Conservation (phyloP, 345 rosid species). For the Luvunga scandens region DNA sequence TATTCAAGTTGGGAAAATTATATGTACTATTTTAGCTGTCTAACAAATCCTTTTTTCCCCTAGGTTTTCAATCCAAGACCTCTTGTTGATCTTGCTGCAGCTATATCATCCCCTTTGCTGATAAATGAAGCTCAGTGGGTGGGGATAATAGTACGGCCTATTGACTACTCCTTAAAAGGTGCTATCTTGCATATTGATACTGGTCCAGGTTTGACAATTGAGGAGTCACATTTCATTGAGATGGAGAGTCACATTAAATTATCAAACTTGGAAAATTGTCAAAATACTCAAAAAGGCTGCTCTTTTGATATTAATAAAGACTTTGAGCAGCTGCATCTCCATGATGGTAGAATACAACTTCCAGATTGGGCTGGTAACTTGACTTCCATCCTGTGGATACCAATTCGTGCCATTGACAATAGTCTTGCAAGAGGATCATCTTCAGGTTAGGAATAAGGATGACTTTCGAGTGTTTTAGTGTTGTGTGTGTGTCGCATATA, state of each 20-base stretch:
- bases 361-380: slow-evolving; percentile 88
- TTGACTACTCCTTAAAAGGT: slow-evolving; percentile 77
- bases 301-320: slow-evolving; percentile 41
- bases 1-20: not conserved
- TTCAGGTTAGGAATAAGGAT: slow-evolving; percentile 54
- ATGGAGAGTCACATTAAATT: slow-evolving; percentile 57
- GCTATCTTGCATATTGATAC: slow-evolving; percentile 89
- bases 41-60: slow-evolving; percentile 19
- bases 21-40: slow-evolving; percentile 20
- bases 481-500: slow-evolving; percentile 14
- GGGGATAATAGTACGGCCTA: slow-evolving; percentile 74
- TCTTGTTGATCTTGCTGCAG: slow-evolving; percentile 90
- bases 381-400: slow-evolving; percentile 85
- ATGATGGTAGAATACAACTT: slow-evolving; percentile 63
- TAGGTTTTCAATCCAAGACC: slow-evolving; percentile 92
- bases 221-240: slow-evolving; percentile 73
- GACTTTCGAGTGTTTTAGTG: slow-evolving; percentile 14
- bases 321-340: slow-evolving; percentile 55
- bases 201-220: slow-evolving; percentile 92
- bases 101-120: slow-evolving; percentile 79
- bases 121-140: slow-evolving; percentile 94
- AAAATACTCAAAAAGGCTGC: slow-evolving; percentile 26
- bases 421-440: slow-evolving; percentile 84
- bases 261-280: slow-evolving; percentile 26
- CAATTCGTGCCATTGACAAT: slow-evolving; percentile 71